Percentiles rank a stretch among this genome's conserved stretches.
Evolutionary conservation across 2,329 filamentous ascomycete genomes (phyloP).

Genomic region (Aquanectria penicillioides): DNA sequence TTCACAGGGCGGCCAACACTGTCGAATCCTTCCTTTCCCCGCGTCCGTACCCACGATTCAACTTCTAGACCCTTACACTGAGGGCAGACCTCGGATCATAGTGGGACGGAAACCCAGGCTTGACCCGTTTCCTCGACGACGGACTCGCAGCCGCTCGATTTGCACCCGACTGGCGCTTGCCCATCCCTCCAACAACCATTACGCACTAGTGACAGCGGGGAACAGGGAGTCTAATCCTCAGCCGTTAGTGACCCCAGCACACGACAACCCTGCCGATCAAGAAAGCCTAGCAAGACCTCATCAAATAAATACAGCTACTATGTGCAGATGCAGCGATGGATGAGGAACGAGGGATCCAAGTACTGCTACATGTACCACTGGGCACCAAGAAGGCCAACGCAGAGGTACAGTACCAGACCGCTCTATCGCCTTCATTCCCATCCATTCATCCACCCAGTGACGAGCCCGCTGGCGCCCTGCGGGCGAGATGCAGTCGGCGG

Average conservation of each 20-base stretch:
- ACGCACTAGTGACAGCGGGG: conserved; percentile 17
- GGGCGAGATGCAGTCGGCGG: conserved; percentile 25
- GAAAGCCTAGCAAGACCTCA: neutral
- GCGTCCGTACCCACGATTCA: conserved; percentile 8
- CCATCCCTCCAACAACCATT: conserved; percentile 21
- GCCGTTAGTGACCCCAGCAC: neutral
- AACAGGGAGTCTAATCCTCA: conserved; percentile 6
- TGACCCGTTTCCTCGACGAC: conserved; percentile 15
- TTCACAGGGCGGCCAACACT: neutral
- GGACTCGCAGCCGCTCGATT: neutral
- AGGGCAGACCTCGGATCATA: conserved; percentile 13
- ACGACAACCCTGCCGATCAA: neutral
- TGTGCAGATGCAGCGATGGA: neutral
- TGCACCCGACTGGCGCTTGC: neutral
- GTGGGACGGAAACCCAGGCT: neutral
- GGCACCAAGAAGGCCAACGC: conserved; percentile 49
- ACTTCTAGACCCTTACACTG: conserved; percentile 3
- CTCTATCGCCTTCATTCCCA: conserved; percentile 1
- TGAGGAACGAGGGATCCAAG: conserved; percentile 10
- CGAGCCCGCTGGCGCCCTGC: conserved; percentile 21
- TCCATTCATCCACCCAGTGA: conserved; percentile 7
- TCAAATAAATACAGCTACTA: neutral
- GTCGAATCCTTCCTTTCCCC: conserved; percentile 18
- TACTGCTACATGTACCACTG: conserved; percentile 46
- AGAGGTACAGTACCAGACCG: conserved; percentile 33